These are phyloP conservation scores for Aquilaria agallochum DNA, from an alignment of 441 rosid genomes.

Conservation along the genomic window DNA sequence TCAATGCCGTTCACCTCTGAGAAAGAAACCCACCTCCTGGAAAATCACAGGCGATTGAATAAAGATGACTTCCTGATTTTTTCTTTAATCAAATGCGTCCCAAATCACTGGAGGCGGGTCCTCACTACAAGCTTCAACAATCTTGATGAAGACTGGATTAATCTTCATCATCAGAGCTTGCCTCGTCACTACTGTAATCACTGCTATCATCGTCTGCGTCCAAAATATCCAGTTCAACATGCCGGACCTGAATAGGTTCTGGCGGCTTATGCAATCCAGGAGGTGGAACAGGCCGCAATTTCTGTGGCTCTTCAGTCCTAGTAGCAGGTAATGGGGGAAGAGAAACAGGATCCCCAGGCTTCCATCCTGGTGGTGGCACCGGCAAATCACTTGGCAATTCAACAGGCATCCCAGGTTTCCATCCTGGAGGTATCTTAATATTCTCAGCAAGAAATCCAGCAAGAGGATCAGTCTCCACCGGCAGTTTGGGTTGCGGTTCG, in stretches of 20 bases:
- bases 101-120: too few species aligned
- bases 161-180: slow-evolving; percentile 80
- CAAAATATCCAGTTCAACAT: slow-evolving; percentile 77
- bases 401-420: slow-evolving; percentile 97
- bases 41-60: too few species aligned
- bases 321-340: slow-evolving; percentile 56
- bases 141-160: slow-evolving; percentile 10
- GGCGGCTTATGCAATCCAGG: slow-evolving; percentile 58
- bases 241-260: slow-evolving; percentile 73
- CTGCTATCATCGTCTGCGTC: slow-evolving; percentile 78
- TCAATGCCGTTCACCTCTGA: too few species aligned
- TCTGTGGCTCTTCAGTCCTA: slow-evolving; percentile 42
- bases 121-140: too few species aligned
- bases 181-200: slow-evolving; percentile 70
- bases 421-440: slow-evolving; percentile 68
- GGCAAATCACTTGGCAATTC: slow-evolving; percentile 66
- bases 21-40: too few species aligned
- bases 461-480: slow-evolving; percentile 25
- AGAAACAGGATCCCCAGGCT: slow-evolving; percentile 77
- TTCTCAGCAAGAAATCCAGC: slow-evolving; percentile 56
- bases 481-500: slow-evolving; percentile 52
- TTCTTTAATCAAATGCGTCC: too few species aligned
- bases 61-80: too few species aligned
- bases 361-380: slow-evolving; percentile 87
- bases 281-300: slow-evolving; percentile 39